Conservation (phyloP, 345 rosid genomes). For the Populus pruinosa region DNA sequence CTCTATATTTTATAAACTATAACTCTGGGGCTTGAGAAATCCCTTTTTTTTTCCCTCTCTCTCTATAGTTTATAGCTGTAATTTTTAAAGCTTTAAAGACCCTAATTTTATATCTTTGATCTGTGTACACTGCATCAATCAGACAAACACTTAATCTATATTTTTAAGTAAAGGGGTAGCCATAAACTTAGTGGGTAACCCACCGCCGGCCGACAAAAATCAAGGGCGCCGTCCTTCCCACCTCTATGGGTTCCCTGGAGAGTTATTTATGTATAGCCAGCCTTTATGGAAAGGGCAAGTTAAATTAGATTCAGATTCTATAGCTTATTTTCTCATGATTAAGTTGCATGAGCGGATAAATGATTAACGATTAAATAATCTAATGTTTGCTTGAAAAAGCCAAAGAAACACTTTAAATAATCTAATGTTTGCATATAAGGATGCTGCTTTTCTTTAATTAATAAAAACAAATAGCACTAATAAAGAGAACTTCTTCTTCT, state of each 20-base stretch:
- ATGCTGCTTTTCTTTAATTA: too few species aligned
- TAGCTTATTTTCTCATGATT: conserved; percentile 19
- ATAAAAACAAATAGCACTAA: not conserved
- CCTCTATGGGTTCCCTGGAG: conserved; percentile 21
- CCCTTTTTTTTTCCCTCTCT: too few species aligned
- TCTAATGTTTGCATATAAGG: too few species aligned
- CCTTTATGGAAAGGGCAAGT: conserved; percentile 25
- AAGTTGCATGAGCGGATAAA: conserved; percentile 27
- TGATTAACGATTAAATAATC: conserved; percentile 9
- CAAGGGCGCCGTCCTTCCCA: conserved; percentile 36
- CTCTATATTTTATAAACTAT: too few species aligned
- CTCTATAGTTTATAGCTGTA: too few species aligned
- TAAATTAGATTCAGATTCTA: conserved; percentile 9
- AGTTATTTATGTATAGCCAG: conserved; percentile 15
- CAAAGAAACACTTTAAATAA: conserved; percentile 6
- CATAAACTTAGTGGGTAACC: conserved; percentile 37
- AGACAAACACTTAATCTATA: not conserved
- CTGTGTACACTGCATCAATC: too few species aligned
- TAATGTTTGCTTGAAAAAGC: not conserved
- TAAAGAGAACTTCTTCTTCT: not conserved
- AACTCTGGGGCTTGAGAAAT: too few species aligned
- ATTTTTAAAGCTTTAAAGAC: too few species aligned
- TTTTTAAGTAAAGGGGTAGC: conserved; percentile 1
- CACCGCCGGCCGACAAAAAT: conserved; percentile 64
- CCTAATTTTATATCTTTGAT: too few species aligned